phyloP scores from a whole-genome alignment of 768 basidiomycete genomes.

The Auriscalpium orientale region DNA sequence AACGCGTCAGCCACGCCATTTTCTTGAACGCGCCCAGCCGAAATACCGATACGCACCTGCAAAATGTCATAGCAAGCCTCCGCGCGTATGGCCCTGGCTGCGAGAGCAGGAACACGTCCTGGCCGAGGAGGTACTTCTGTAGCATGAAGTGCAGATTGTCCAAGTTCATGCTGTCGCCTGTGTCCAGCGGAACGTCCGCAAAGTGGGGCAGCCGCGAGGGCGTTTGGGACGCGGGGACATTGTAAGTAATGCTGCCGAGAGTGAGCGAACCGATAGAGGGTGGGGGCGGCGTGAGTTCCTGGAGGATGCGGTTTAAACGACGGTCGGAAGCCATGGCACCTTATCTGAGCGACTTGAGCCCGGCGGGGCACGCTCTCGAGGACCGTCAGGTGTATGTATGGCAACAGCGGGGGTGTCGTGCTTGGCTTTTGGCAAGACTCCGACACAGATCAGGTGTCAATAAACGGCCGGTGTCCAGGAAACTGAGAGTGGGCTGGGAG shows the following conservation, averaged over 20 bases:
- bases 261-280: conserved; percentile 45
- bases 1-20: background rate
- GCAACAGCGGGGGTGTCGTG: too few relatives aligned
- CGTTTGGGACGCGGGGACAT: conserved; percentile 39
- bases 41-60: conserved; percentile 38
- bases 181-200: conserved; percentile 37
- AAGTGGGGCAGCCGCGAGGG: conserved; percentile 44
- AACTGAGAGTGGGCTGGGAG: too few relatives aligned
- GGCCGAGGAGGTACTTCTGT: conserved; percentile 61
- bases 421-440: too few relatives aligned
- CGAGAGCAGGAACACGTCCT: conserved; percentile 59
- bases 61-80: conserved; percentile 54
- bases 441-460: too few relatives aligned
- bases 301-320: conserved; percentile 43
- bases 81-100: conserved; percentile 65
- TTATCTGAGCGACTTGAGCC: too few relatives aligned
- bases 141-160: conserved; percentile 59
- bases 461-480: too few relatives aligned
- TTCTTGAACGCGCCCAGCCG: background rate
- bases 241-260: conserved; percentile 48
- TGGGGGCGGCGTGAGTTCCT: conserved; percentile 33
- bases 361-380: too few relatives aligned
- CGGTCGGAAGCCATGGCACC: conserved; percentile 14
- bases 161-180: conserved; percentile 42
- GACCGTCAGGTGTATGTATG: too few relatives aligned